Evolutionary conservation across 148 eudicot species (phyloP).

Genomic region (Rhododendron molle): DNA sequence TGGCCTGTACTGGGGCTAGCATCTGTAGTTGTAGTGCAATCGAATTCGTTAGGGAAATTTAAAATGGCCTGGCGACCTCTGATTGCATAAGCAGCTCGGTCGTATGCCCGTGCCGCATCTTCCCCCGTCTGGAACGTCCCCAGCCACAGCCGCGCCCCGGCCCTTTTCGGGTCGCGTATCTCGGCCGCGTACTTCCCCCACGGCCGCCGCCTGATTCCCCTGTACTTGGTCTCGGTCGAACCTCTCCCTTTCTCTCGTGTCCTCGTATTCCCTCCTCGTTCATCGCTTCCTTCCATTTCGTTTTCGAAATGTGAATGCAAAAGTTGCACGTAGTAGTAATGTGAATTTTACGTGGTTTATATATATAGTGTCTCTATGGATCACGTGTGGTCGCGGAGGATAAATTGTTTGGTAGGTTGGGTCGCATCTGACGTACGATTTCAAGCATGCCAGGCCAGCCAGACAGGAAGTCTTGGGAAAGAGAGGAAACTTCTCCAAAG

Average conservation of each 20-base stretch:
- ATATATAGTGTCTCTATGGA: not conserved
- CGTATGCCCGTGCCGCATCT: constrained; percentile 16
- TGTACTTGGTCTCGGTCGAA: not conserved
- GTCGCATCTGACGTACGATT: not conserved
- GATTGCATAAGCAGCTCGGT: constrained; percentile 9
- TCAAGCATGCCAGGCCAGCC: not conserved
- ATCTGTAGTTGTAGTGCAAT: not conserved
- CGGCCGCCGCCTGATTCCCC: constrained; percentile 3
- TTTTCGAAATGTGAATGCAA: not conserved
- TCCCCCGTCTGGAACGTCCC: constrained; percentile 17
- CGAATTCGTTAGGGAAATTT: constrained; percentile 13
- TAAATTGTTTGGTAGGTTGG: not conserved
- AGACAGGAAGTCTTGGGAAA: not conserved
- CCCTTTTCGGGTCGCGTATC: constrained; percentile 5
- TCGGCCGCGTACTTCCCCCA: constrained; percentile 15
- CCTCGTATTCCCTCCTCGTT: not conserved
- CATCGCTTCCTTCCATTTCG: not conserved
- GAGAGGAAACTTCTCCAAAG: not conserved
- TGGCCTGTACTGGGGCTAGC: not conserved
- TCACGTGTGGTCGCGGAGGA: too few relatives aligned
- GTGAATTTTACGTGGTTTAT: not conserved
- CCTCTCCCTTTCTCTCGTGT: not conserved
- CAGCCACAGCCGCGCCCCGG: constrained; percentile 10
- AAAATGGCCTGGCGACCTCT: constrained; percentile 15
- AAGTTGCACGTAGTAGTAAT: not conserved